Evolutionary conservation across 306 rosid species (phyloP), one percentile per base, ranked within the genome.

Genomic region (Prunus dulcis): DNA sequence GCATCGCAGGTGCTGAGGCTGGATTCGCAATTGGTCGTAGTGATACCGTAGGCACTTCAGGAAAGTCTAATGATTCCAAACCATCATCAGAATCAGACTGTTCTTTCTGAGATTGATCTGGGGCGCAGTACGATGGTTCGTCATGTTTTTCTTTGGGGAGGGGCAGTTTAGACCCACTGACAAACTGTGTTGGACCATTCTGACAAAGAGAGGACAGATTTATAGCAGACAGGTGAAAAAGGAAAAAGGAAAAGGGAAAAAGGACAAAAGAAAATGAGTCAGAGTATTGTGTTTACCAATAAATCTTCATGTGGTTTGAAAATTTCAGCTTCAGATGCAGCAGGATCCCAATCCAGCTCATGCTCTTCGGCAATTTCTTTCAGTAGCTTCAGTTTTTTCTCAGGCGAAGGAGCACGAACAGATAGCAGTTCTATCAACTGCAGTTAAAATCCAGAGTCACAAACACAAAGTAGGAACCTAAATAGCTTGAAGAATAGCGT

Each of bases 351-450:
- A 73, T 95, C 97, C 76, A 95, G 41, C 64, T 89, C 89, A 64
- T 95, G 93, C 82, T 95, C 97, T 85, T 81, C 96, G 32, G 98
- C 96, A 77, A 95, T 95, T 86, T 90, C 97, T 82, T 92, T 95
- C 79, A 95, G 86, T 78, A 95, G 97, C 79, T 83, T 85, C 77
- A 95, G 83, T 74, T 92, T 95, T 80, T 92, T 95, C 80, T 92
- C 96, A 11, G 98, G 80, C 57, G 97, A 84, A 81, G 98, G 98
- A 81, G 97, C 92, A 55, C 93, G 95, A 71, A 95, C 76, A 11
- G 98, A 95, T 22, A 95, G 91, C 72, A 90, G 84, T 82, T 95
- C 98, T 72, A 95, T 87, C 80, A 95, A 77, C 98, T 95, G 86
- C 76, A 85, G 52, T 67, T 70, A 57, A 71, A 84, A 57, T 38